These are phyloP conservation scores for Endogone sp. DNA, from an alignment of 192 early-diverging fungal species.

Conservation along the genomic window DNA sequence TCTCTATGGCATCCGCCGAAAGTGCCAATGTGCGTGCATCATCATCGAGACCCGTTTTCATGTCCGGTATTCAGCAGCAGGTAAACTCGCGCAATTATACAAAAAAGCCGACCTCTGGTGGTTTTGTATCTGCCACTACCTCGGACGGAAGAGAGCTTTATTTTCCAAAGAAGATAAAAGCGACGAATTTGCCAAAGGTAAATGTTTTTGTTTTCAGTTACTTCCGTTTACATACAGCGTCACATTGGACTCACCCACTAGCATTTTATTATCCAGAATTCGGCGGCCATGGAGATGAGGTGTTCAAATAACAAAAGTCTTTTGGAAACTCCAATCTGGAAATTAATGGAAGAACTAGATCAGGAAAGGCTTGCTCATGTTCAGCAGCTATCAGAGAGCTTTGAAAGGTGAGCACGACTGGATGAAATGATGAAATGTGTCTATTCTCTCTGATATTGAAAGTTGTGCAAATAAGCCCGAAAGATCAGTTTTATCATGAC, in stretches of 20 bases:
- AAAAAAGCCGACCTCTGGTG: conserved; percentile 35
- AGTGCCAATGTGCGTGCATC: neutral
- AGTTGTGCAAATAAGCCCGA: too few species aligned
- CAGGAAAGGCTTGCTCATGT: neutral
- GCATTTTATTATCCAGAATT: neutral
- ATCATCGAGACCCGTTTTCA: neutral
- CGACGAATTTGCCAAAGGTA: conserved; percentile 6
- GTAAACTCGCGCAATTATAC: conserved; percentile 35
- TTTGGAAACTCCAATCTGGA: conserved; percentile 14
- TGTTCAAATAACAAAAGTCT: neutral
- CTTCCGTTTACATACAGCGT: too few species aligned
- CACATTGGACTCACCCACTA: too few species aligned
- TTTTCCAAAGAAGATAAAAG: conserved; percentile 31
- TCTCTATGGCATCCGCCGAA: neutral
- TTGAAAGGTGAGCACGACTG: neutral
- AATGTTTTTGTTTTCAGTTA: too few species aligned
- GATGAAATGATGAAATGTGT: too few species aligned
- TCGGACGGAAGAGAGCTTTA: conserved; percentile 34
- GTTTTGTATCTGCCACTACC: conserved; percentile 33
- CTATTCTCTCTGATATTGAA: too few species aligned
- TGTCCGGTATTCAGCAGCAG: neutral
- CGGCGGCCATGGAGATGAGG: neutral
- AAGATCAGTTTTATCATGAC: too few species aligned
- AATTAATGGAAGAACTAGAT: conserved; percentile 11
- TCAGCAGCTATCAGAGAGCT: neutral